phyloP scores from a whole-genome alignment of 1,284 basidiomycete species.

The Irpex rosettiformis region DNA sequence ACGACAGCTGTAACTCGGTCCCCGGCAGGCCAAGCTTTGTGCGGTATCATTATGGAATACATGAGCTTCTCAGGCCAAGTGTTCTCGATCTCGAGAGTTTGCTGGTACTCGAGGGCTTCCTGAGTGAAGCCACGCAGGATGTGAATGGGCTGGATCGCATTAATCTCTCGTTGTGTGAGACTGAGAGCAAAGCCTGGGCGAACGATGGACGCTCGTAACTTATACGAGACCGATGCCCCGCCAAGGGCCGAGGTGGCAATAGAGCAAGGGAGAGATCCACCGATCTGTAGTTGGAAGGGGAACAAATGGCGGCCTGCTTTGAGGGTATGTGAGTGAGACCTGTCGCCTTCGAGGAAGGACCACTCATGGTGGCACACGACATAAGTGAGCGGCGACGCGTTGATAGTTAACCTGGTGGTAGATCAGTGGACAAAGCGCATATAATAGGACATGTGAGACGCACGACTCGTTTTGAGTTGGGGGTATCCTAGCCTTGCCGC shows the following conservation, averaged over 20 bases:
- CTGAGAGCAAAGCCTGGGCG: constrained; percentile 63
- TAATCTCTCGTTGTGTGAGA: constrained; percentile 54
- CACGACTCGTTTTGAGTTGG: constrained; percentile 63
- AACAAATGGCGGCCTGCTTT: constrained; percentile 88
- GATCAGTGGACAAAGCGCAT: constrained; percentile 4
- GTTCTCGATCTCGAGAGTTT: constrained; percentile 92
- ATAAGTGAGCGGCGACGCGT: constrained; percentile 54
- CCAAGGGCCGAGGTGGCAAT: constrained; percentile 56
- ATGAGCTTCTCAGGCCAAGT: constrained; percentile 96
- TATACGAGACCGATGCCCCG: constrained; percentile 76
- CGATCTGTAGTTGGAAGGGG: constrained; percentile 82
- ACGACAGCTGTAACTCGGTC: constrained; percentile 78
- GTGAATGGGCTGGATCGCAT: constrained; percentile 56
- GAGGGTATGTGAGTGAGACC: constrained; percentile 78
- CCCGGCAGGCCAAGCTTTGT: constrained; percentile 90
- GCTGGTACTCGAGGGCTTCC: constrained; percentile 91
- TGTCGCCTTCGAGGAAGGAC: constrained; percentile 83
- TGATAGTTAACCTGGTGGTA: constrained; percentile 34
- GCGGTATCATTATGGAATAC: constrained; percentile 84
- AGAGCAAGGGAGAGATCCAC: constrained; percentile 79
- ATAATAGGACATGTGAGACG: constrained; percentile 29
- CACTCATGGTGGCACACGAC: constrained; percentile 79
- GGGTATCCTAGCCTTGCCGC: constrained; percentile 78
- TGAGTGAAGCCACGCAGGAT: constrained; percentile 72
- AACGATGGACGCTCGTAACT: constrained; percentile 78